These are phyloP conservation scores for Lactifluus pinguis DNA, from an alignment of 768 basidiomycete genomes.

Conservation along the genomic window DNA sequence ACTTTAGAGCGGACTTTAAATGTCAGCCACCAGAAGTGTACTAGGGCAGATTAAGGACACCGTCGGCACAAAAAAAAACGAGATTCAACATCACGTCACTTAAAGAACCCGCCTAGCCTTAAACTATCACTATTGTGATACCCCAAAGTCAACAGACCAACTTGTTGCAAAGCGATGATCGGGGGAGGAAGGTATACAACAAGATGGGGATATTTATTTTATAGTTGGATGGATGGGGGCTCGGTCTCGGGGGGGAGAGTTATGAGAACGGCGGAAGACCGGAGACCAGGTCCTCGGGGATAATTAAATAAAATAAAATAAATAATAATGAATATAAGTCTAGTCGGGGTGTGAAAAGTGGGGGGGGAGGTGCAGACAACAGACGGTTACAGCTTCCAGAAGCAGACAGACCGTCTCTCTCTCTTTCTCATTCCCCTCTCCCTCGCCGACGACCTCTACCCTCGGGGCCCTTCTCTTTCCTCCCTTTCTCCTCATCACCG, in stretches of 20 bases:
- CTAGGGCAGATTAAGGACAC: background rate
- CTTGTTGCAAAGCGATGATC: background rate
- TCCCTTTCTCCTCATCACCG: slow-evolving; percentile 12
- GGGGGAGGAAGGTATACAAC: background rate
- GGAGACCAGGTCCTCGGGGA: background rate
- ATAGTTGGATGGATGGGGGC: background rate
- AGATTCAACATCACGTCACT: background rate
- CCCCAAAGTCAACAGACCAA: no score
- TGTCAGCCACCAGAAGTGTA: slow-evolving; percentile 3
- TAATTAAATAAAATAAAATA: background rate
- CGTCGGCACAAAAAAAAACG: background rate
- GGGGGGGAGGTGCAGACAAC: slow-evolving; percentile 2
- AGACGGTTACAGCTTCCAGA: slow-evolving; percentile 7
- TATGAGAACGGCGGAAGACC: background rate
- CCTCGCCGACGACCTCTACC: background rate
- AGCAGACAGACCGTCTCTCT: slow-evolving; percentile 7
- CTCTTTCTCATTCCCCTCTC: slow-evolving; percentile 9
- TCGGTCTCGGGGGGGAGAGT: background rate
- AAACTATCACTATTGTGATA: background rate
- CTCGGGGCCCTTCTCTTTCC: slow-evolving; percentile 3
- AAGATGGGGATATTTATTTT: background rate
- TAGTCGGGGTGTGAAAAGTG: slow-evolving; percentile 16
- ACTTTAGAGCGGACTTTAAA: slow-evolving; percentile 19
- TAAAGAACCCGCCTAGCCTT: background rate
- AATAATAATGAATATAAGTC: background rate